phyloP scores from a whole-genome alignment of 1,284 basidiomycete species.

The Anthracocystis walkeri region DNA sequence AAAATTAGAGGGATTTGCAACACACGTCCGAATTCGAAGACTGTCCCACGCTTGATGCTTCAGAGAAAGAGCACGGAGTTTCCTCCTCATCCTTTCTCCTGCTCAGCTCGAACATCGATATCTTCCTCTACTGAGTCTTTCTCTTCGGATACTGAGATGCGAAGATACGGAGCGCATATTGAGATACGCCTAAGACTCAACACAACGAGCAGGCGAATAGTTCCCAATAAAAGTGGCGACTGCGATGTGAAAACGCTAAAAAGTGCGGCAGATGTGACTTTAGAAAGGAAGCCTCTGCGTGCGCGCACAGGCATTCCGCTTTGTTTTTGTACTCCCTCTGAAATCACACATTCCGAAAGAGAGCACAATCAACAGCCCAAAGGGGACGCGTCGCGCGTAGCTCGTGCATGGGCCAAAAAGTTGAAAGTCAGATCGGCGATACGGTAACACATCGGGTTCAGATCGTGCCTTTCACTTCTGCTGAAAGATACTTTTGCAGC shows the following conservation, averaged over 20 bases:
- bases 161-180: no score
- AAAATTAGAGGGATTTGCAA: slow-evolving; percentile 6
- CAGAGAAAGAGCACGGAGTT: slow-evolving; percentile 4
- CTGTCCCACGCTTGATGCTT: background rate
- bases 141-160: background rate
- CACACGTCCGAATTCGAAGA: slow-evolving; percentile 7
- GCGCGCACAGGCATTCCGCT: background rate
- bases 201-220: background rate
- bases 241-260: background rate
- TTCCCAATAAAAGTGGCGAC: no score
- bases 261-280: background rate
- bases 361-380: slow-evolving; percentile 3
- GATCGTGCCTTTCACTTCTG: background rate
- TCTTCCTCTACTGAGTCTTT: background rate
- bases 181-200: no score
- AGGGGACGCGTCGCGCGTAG: slow-evolving; percentile 41
- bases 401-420: slow-evolving; percentile 10
- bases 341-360: slow-evolving; percentile 9
- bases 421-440: slow-evolving; percentile 10
- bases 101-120: background rate
- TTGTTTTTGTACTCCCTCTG: background rate
- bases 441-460: background rate
- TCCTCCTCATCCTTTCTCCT: background rate
- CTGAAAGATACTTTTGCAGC: background rate
- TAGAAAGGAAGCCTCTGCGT: background rate